A percentile compares a stretch with the other conserved stretches of the same genome.
phyloP scores from a whole-genome alignment of 768 basidiomycete species.

The Lentinus brumalis region DNA sequence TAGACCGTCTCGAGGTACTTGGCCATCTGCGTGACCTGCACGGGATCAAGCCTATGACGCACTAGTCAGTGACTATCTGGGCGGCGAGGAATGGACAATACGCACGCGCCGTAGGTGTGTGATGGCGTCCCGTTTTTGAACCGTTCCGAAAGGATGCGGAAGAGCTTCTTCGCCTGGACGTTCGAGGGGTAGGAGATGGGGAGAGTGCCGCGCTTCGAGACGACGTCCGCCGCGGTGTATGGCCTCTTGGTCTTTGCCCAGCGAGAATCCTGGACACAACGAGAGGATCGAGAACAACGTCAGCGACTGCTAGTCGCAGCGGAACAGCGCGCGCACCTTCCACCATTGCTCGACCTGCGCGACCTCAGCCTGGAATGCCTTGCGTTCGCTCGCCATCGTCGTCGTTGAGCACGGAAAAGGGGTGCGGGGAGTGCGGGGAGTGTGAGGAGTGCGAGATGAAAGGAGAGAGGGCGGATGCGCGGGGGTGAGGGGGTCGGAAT shows the following conservation, averaged over 20 bases:
- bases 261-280: conserved; percentile 65
- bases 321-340: conserved; percentile 57
- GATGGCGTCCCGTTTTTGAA: conserved; percentile 77
- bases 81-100: not conserved
- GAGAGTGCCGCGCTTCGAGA: conserved; percentile 90
- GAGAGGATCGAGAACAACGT: not conserved
- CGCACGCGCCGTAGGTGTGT: conserved; percentile 98
- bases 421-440: not conserved
- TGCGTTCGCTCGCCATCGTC: conserved; percentile 65
- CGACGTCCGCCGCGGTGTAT: conserved; percentile 91
- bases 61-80: not conserved
- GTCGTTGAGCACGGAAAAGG: not conserved
- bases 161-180: conserved; percentile 85
- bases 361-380: conserved; percentile 78
- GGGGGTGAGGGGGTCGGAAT: conserved; percentile 19
- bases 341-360: conserved; percentile 88
- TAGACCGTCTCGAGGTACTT: conserved; percentile 98
- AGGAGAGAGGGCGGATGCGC: conserved; percentile 14
- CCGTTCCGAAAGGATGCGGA: conserved; percentile 71
- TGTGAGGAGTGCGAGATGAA: conserved; percentile 9
- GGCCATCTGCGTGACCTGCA: conserved; percentile 99
- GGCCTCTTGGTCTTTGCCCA: conserved; percentile 88
- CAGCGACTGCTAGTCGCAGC: not conserved
- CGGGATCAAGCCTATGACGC: conserved; percentile 83
- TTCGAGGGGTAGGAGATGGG: conserved; percentile 86